Percentiles rank a stretch among this genome's conserved stretches.
Conservation (phyloP, 495 filamentous ascomycete species). For the Peziza echinospora region DNA sequence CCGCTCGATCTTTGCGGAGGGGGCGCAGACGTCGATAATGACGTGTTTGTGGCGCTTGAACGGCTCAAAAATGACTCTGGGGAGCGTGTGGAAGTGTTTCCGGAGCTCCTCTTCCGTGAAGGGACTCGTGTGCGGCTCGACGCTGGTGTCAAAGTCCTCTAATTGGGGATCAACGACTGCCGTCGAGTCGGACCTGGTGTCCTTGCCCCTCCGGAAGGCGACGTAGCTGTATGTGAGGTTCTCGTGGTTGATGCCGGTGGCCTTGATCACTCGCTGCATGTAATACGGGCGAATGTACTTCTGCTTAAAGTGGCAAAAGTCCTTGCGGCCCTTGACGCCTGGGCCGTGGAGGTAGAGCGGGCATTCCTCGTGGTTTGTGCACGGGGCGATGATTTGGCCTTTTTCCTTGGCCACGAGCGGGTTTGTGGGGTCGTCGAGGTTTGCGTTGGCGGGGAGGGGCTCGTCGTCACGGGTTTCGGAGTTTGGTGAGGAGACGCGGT, state of each 20-base stretch:
- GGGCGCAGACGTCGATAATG: conserved; percentile 77
- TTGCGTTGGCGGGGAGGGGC: conserved; percentile 23
- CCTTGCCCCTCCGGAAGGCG: conserved; percentile 57
- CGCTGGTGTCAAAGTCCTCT: conserved; percentile 12
- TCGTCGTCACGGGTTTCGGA: conserved; percentile 22
- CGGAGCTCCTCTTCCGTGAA: conserved; percentile 21
- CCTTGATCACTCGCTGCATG: conserved; percentile 55
- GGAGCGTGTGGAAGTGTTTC: conserved; percentile 41
- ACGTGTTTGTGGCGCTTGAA: conserved; percentile 76
- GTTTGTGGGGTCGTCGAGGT: conserved; percentile 21
- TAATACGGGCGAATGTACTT: conserved; percentile 67
- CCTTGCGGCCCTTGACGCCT: conserved; percentile 45
- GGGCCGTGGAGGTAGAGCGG: conserved; percentile 59
- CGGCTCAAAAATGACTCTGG: conserved; percentile 54
- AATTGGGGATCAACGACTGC: conserved; percentile 1
- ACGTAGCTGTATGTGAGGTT: conserved; percentile 78
- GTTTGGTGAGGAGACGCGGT: conserved; percentile 47
- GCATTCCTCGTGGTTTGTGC: conserved; percentile 73
- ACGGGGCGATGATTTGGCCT: conserved; percentile 88
- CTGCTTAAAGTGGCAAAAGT: conserved; percentile 81
- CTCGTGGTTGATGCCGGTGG: conserved; percentile 55
- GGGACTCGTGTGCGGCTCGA: conserved; percentile 9
- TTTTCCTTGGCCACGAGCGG: conserved; percentile 34
- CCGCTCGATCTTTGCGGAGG: conserved; percentile 65
- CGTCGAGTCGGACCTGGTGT: conserved; percentile 19